Conservation (phyloP, 78 protist species). For the Planoprotostelium fungivorum region DNA sequence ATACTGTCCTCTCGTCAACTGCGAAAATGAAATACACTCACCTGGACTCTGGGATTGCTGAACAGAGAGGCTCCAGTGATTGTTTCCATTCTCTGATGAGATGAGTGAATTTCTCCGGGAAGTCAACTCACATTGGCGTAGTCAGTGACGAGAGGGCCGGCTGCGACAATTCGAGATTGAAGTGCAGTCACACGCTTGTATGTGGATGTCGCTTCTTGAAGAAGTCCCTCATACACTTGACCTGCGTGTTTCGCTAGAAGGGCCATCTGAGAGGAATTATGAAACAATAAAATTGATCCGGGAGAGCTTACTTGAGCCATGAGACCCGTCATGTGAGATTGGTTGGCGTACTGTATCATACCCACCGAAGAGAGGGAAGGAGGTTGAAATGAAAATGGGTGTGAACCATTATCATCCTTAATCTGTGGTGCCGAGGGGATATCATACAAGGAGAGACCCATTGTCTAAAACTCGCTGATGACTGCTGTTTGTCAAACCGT, state of each 20-base stretch:
- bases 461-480: neutral
- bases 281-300: no score
- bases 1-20: no score
- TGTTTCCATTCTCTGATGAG: neutral
- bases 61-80: neutral
- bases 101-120: neutral
- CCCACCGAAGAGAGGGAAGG: no score
- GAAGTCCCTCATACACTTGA: neutral
- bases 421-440: neutral
- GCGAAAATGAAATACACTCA: no score
- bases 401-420: neutral
- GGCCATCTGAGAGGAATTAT: neutral
- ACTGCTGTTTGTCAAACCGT: neutral
- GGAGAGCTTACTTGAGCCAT: neutral
- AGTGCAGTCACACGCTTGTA: neutral
- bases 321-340: neutral
- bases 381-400: neutral
- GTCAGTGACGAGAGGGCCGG: neutral
- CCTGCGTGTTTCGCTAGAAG: neutral
- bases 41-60: neutral
- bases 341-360: neutral
- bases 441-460: neutral
- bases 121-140: neutral
- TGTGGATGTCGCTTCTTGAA: neutral
- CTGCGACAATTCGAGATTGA: neutral